Conservation (phyloP, 495 filamentous ascomycete genomes). For the Penicillium alfredii region DNA sequence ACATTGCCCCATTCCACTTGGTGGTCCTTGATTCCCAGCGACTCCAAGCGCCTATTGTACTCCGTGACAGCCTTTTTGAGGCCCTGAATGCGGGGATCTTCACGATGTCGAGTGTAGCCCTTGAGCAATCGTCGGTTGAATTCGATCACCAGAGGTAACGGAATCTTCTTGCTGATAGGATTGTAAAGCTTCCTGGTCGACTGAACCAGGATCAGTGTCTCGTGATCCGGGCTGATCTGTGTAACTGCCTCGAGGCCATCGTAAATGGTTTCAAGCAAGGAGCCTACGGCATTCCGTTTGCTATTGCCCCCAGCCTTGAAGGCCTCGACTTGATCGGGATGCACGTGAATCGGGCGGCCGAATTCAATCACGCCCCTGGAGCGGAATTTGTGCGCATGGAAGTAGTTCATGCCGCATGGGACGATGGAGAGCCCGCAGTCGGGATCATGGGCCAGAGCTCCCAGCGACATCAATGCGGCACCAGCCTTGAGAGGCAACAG, state of each 20-base stretch:
- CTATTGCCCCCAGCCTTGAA: slow-evolving; percentile 64
- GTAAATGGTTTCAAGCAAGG: slow-evolving; percentile 78
- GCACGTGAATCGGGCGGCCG: slow-evolving; percentile 76
- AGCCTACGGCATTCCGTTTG: slow-evolving; percentile 73
- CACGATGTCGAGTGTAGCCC: slow-evolving; percentile 84
- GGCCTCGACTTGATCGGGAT: slow-evolving; percentile 70
- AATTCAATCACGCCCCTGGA: slow-evolving; percentile 96
- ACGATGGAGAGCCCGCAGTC: slow-evolving; percentile 87
- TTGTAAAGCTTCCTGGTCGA: slow-evolving; percentile 90
- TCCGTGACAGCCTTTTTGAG: slow-evolving; percentile 71
- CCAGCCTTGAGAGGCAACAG: slow-evolving; percentile 92
- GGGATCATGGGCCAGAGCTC: slow-evolving; percentile 77
- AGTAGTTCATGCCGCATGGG: slow-evolving; percentile 98
- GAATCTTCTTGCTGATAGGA: slow-evolving; percentile 84
- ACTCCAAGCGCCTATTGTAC: slow-evolving; percentile 82
- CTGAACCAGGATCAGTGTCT: slow-evolving; percentile 94
- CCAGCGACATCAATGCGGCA: slow-evolving; percentile 95
- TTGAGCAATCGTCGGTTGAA: slow-evolving; percentile 86
- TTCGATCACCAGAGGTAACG: slow-evolving; percentile 87
- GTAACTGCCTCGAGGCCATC: slow-evolving; percentile 80
- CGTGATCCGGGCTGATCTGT: slow-evolving; percentile 87
- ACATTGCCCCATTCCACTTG: slow-evolving; percentile 89
- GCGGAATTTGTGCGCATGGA: slow-evolving; percentile 97
- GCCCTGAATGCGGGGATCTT: slow-evolving; percentile 73
- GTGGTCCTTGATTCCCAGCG: slow-evolving; percentile 83